phyloP scores from a whole-genome alignment of 2,329 filamentous ascomycete species.

The Cercospora sojina region DNA sequence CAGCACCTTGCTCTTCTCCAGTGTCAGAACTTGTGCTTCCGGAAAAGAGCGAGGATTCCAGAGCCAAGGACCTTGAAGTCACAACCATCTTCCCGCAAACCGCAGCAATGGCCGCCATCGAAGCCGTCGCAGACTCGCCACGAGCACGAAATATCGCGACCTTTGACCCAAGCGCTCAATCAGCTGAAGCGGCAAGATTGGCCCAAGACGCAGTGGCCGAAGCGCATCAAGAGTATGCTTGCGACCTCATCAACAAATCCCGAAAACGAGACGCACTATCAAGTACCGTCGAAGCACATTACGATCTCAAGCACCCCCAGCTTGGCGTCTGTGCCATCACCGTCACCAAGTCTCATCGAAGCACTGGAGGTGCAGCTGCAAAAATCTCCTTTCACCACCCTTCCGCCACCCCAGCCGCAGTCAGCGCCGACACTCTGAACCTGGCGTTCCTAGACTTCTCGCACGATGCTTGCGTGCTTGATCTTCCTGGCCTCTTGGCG shows the following conservation, averaged over 20 bases:
- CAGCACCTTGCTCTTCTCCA: slow-evolving; percentile 21
- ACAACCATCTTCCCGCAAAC: slow-evolving; percentile 48
- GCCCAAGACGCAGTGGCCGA: slow-evolving; percentile 59
- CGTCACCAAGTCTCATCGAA: slow-evolving; percentile 38
- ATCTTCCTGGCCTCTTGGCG: slow-evolving; percentile 44
- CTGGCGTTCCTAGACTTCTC: slow-evolving; percentile 49
- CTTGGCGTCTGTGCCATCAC: slow-evolving; percentile 47
- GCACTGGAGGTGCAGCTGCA: slow-evolving; percentile 12
- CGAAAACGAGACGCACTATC: slow-evolving; percentile 31
- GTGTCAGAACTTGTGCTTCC: slow-evolving; percentile 32
- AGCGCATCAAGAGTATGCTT: slow-evolving; percentile 67
- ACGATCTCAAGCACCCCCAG: slow-evolving; percentile 48
- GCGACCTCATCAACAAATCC: slow-evolving; percentile 65
- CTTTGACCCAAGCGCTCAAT: slow-evolving; percentile 65
- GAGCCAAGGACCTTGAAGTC: slow-evolving; percentile 4
- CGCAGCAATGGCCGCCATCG: slow-evolving; percentile 48
- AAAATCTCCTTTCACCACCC: slow-evolving; percentile 41
- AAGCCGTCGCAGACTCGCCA: slow-evolving; percentile 47
- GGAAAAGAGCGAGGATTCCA: not conserved
- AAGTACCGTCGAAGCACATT: slow-evolving; percentile 39
- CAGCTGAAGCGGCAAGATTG: slow-evolving; percentile 61
- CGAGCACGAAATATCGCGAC: slow-evolving; percentile 56
- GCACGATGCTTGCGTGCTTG: slow-evolving; percentile 44
- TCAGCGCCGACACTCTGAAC: slow-evolving; percentile 41
- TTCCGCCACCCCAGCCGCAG: slow-evolving; percentile 42